Conservation (phyloP, 2,329 filamentous ascomycete genomes). For the Whalleya microplaca region DNA sequence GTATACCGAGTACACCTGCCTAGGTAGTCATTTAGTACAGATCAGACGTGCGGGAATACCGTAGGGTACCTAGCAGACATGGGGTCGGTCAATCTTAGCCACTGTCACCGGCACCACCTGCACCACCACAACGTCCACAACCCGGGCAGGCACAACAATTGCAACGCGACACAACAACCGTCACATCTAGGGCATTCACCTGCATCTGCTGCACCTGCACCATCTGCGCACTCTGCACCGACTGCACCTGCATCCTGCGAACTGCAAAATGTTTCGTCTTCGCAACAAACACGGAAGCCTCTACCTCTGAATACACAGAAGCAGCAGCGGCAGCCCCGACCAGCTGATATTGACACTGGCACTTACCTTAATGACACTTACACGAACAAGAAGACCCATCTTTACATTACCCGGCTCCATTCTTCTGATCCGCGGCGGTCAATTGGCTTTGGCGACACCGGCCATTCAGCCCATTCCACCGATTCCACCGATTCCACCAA, state of each 20-base stretch:
- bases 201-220: not conserved
- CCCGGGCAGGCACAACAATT: not conserved
- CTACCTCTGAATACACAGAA: constrained; percentile 44
- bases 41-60: no score
- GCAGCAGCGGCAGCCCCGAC: not conserved
- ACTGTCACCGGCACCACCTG: not conserved
- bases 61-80: not conserved
- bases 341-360: not conserved
- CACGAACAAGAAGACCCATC: not conserved
- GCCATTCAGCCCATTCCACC: not conserved
- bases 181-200: not conserved
- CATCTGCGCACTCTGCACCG: no score
- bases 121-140: not conserved
- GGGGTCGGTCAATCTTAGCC: constrained; percentile 3
- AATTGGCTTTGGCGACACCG: not conserved
- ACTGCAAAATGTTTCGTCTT: not conserved
- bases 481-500: constrained; percentile 8
- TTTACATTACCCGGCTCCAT: not conserved
- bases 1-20: no score
- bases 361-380: no score
- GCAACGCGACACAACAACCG: not conserved
- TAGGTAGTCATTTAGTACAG: no score
- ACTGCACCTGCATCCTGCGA: not conserved
- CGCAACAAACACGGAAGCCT: constrained; percentile 31
- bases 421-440: not conserved